Percentiles rank a stretch among this genome's conserved stretches.
Evolutionary conservation across 2,329 filamentous ascomycete genomes (phyloP).

Genomic region (Sporothrix globosa): DNA sequence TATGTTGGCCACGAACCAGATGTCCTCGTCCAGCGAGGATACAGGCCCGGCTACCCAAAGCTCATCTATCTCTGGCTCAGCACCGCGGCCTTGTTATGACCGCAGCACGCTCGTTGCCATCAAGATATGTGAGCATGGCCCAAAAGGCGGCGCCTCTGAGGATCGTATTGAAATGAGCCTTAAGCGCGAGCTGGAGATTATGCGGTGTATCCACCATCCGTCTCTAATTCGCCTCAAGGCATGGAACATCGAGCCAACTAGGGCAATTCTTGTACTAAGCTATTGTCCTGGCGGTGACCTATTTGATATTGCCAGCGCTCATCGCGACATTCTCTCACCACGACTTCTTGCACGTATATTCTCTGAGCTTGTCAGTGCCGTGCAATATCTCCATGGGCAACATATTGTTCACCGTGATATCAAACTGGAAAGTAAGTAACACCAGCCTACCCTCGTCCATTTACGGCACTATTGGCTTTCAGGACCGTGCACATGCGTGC

Average conservation of each 20-base stretch:
- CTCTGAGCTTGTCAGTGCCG: conserved; percentile 81
- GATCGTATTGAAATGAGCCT: conserved; percentile 91
- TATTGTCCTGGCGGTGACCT: conserved; percentile 94
- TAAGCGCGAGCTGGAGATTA: conserved; percentile 92
- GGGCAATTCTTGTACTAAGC: conserved; percentile 82
- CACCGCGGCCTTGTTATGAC: conserved; percentile 51
- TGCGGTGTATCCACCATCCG: conserved; percentile 84
- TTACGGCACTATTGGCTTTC: not conserved
- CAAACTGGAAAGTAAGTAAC: conserved; percentile 82
- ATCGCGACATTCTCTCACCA: conserved; percentile 68
- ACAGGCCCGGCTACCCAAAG: conserved; percentile 46
- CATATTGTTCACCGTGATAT: conserved; percentile 96
- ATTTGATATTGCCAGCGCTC: conserved; percentile 83
- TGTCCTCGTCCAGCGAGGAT: conserved; percentile 48
- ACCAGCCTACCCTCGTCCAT: not conserved
- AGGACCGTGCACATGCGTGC: not conserved
- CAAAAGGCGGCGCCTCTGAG: conserved; percentile 88
- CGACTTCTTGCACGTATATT: conserved; percentile 81
- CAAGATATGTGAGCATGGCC: conserved; percentile 94
- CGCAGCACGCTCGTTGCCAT: conserved; percentile 87
- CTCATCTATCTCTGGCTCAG: conserved; percentile 44
- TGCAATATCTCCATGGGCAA: conserved; percentile 80
- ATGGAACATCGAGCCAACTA: conserved; percentile 80
- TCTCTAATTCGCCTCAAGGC: conserved; percentile 90
- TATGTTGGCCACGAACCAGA: conserved; percentile 82